A percentile compares a stretch with the other conserved stretches of the same genome.
phyloP scores from a whole-genome alignment of 2,329 filamentous ascomycete genomes.

The Nannizzia gypsea region DNA sequence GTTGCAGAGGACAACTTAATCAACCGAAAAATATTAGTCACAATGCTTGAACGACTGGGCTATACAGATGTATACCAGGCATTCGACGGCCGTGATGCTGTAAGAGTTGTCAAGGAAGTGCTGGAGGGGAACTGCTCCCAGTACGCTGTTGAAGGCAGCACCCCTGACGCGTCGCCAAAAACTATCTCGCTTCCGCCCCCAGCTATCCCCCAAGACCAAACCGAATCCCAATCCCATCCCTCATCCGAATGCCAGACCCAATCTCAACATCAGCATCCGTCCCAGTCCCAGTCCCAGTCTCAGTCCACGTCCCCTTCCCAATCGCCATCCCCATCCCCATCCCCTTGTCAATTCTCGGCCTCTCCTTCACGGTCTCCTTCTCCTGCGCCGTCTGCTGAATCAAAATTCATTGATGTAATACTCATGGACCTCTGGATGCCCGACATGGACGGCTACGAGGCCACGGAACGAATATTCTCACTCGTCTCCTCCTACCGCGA shows the following conservation, averaged over 20 bases:
- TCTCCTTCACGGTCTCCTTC: neutral
- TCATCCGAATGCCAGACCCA: neutral
- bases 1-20: conserved; percentile 64
- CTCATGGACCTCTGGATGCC: conserved; percentile 73
- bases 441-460: conserved; percentile 59
- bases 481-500: conserved; percentile 35
- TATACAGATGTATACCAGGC: conserved; percentile 53
- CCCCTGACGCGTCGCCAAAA: neutral
- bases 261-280: neutral
- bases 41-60: conserved; percentile 55
- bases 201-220: neutral
- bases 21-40: conserved; percentile 55
- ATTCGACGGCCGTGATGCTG: conserved; percentile 56
- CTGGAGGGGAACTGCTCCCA: conserved; percentile 15
- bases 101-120: conserved; percentile 46
- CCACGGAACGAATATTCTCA: conserved; percentile 49
- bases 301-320: neutral
- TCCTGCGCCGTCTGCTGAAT: conserved; percentile 4
- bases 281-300: conserved; percentile 2
- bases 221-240: conserved; percentile 1
- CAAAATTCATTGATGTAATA: conserved; percentile 47
- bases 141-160: neutral
- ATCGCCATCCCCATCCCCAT: neutral
- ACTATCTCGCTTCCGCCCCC: neutral
- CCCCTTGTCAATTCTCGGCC: neutral